These are phyloP conservation scores for Aspergillus sp. DNA, from an alignment of 2,329 filamentous ascomycete species.

Conservation along the genomic window DNA sequence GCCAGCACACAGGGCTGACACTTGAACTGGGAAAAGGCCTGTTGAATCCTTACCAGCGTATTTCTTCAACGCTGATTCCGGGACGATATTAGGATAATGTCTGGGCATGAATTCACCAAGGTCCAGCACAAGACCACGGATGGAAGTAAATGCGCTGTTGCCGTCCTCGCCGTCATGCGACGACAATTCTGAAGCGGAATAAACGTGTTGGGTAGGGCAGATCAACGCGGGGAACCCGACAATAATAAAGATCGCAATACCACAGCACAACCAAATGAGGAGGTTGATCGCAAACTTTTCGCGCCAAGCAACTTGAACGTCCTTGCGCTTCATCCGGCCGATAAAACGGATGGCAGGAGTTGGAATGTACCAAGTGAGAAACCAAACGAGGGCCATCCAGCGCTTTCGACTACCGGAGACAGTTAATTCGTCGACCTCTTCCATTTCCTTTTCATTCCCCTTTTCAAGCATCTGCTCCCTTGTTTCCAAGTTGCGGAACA, in stretches of 20 bases:
- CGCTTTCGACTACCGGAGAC: conserved; percentile 80
- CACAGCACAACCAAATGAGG: conserved; percentile 88
- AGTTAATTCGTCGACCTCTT: conserved; percentile 82
- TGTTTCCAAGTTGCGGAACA: conserved; percentile 97
- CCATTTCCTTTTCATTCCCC: conserved; percentile 83
- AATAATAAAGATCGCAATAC: conserved; percentile 80
- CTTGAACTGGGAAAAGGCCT: conserved; percentile 86
- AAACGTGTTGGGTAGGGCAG: conserved; percentile 89
- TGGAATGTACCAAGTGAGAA: conserved; percentile 83
- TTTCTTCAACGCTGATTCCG: conserved; percentile 63
- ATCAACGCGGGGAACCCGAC: conserved; percentile 82
- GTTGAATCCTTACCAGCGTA: conserved; percentile 91
- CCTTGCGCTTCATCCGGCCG: conserved; percentile 86
- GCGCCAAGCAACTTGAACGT: conserved; percentile 89
- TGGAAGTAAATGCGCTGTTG: conserved; percentile 68
- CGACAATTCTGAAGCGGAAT: conserved; percentile 72
- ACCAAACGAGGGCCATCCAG: conserved; percentile 82
- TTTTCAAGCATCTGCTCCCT: conserved; percentile 93
- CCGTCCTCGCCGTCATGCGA: conserved; percentile 70
- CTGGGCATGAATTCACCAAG: conserved; percentile 68
- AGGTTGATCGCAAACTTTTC: conserved; percentile 98
- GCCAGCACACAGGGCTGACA: conserved; percentile 86
- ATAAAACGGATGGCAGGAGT: conserved; percentile 76
- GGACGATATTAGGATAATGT: conserved; percentile 74
- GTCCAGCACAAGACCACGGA: conserved; percentile 88